These are phyloP conservation scores for Wallacemonas sp. DNA, from an alignment of 208 protist genomes.

Conservation along the genomic window DNA sequence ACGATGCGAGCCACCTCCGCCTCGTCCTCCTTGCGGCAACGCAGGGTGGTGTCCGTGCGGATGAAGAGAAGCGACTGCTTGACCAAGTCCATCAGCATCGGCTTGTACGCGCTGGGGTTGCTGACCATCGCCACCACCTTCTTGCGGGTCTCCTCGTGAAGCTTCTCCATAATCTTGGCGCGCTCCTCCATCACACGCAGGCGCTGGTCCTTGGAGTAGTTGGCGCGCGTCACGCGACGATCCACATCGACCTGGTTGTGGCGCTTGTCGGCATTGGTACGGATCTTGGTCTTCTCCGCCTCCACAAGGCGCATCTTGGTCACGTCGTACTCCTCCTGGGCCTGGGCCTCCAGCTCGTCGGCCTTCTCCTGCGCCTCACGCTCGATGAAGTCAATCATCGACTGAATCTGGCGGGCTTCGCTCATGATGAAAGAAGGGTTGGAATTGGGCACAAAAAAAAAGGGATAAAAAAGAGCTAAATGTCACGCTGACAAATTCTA, in stretches of 20 bases:
- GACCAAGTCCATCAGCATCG: slow-evolving; percentile 66
- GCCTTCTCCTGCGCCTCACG: slow-evolving; percentile 92
- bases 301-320: slow-evolving; percentile 90
- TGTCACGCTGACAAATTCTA: background rate
- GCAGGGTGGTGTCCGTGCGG: slow-evolving; percentile 68
- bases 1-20: slow-evolving; percentile 44
- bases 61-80: slow-evolving; percentile 79
- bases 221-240: slow-evolving; percentile 79
- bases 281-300: slow-evolving; percentile 85
- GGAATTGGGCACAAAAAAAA: slow-evolving; percentile 16
- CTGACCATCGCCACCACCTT: slow-evolving; percentile 56
- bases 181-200: slow-evolving; percentile 84
- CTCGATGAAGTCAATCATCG: slow-evolving; percentile 95
- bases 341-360: slow-evolving; percentile 85
- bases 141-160: slow-evolving; percentile 72
- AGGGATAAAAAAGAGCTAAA: slow-evolving; percentile 22
- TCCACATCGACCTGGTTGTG: slow-evolving; percentile 88
- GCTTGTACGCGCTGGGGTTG: slow-evolving; percentile 62
- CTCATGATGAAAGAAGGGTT: slow-evolving; percentile 50
- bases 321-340: slow-evolving; percentile 91
- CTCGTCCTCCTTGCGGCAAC: slow-evolving; percentile 77
- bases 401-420: slow-evolving; percentile 90
- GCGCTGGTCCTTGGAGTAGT: slow-evolving; percentile 84
- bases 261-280: slow-evolving; percentile 69
- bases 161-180: slow-evolving; percentile 70